Evolutionary conservation across 345 rosid genomes (phyloP), one percentile per base, ranked within the genome.

Genomic region (Eucalyptus shirleyi): DNA sequence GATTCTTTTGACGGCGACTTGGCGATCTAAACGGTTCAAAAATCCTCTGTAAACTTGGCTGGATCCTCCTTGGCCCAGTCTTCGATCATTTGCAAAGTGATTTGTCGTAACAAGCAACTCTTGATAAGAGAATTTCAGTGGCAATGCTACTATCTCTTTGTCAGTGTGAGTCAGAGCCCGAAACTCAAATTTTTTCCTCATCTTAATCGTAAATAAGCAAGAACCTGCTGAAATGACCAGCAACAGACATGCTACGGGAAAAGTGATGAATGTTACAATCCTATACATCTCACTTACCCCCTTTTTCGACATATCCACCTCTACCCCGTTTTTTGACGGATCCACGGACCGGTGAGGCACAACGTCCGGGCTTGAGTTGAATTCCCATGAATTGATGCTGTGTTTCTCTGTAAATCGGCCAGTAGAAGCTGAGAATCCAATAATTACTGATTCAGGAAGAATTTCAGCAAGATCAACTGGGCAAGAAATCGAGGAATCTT

Each of bases 321-420:
- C 51, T 50, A 50, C 77, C 69, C 77, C 37, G 0, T 67, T 67
- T 67, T 34, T 67, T 67, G 80, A 67, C 8, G 6, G 32, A 67
- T 67, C 12, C 1, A 1, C 2, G 3, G 40, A n/a, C 14, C 0
- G 40, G 40, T 3, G 80, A 32, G 10, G 40, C 7, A 67, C 23
- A 34, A 67, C 1, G 2, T 32, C 80, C 6, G 9, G 9, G 40
- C 8, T 32, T 67, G 80, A 67, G 8, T 6, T 67, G 11, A 32
- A 67, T 5, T 67, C 42, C 42, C 42, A 32, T 32, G 80, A 67
- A 9, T 67, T 8, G 42, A 67, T 67, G 80, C 23, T 32, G 23
- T 67, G 80, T 8, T 11, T 67, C 80, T 16, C 80, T 8, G 40
- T 1, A n/a, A 0, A n/a, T 4, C 0, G 2, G 23, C 42, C 42